Base-by-base conservation (phyloP, 768 basidiomycete species). In the Grammothele lineata region DNA sequence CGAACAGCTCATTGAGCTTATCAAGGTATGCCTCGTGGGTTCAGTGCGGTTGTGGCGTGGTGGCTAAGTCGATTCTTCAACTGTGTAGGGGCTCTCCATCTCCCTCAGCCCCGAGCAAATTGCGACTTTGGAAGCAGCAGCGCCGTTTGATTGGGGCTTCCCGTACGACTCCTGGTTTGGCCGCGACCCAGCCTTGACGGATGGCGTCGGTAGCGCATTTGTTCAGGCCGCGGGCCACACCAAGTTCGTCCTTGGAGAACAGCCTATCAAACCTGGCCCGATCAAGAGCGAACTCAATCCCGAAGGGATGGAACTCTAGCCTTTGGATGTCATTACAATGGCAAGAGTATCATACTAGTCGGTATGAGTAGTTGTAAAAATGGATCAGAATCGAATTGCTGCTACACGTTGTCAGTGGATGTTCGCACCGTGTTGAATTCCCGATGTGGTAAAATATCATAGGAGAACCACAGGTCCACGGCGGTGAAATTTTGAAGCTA, bases 11-110 rank as follows among this genome's bases (percentile, higher is more conserved):
- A 73, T 9, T 70, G 78, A 47, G 70, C 73, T 11, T 75, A 76
- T 48, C 60, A 77, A 14, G 59, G 56, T 75, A 63, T 37, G 72
- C 73, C 0, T 73, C 74, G 56, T 71, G 74, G 0, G 62, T 74
- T 42, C n/a, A 18, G n/a, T 37, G 70, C 72, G 1, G 64, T 74
- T 24, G 78, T 74, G 50, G 59, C 73, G 22, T 73, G 74, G 48
- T 70, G 77, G 27, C 59, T 78, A n/a, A 37, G 59, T 36, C 68
- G 68, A n/a, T n/a, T n/a, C n/a, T n/a, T n/a, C n/a, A 26, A 77
- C 77, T n/a, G n/a, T 48, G 73, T n/a, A 68, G 76, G 52, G 74
- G 74, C 55, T 79, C 3, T 65, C 69, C 17, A 70, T 79, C 32
- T 48, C 62, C 0, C 66, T 78, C 26, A 69, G 69, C 2, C 51